Conservation (phyloP, 768 basidiomycete genomes). For the Mycena filopes region DNA sequence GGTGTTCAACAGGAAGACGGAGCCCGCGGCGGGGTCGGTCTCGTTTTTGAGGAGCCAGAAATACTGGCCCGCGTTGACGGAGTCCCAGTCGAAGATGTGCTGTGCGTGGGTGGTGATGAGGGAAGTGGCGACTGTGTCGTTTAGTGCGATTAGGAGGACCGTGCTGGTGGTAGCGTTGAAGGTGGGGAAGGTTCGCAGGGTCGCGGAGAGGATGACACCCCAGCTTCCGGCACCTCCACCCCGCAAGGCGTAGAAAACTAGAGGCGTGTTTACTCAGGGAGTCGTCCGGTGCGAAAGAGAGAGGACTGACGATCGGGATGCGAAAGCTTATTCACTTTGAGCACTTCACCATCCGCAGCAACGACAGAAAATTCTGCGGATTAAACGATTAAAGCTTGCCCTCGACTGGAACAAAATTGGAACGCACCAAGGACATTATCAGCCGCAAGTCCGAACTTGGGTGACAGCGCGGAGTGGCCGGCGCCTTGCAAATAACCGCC, state of each 20-base stretch:
- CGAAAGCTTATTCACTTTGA: too few species aligned
- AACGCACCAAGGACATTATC: constrained; percentile 40
- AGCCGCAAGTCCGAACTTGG: constrained; percentile 37
- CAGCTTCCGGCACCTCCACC: constrained; percentile 46
- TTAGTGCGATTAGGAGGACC: constrained; percentile 27
- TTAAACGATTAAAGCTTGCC: too few species aligned
- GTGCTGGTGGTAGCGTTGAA: constrained; percentile 41
- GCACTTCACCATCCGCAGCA: too few species aligned
- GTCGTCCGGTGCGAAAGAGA: too few species aligned
- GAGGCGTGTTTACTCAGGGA: too few species aligned
- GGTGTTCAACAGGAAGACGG: constrained; percentile 36
- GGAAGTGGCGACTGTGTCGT: constrained; percentile 33
- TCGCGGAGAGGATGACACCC: constrained; percentile 49
- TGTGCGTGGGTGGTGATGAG: constrained; percentile 43
- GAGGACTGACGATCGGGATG: too few species aligned
- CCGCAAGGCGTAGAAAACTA: constrained; percentile 42
- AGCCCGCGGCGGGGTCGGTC: constrained; percentile 1
- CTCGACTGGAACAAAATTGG: neutral
- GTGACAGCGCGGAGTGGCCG: constrained; percentile 41
- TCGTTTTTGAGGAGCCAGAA: constrained; percentile 32
- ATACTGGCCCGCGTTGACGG: constrained; percentile 42
- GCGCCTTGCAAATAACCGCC: constrained; percentile 40
- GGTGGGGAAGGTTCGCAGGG: constrained; percentile 46
- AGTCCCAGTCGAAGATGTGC: constrained; percentile 49
- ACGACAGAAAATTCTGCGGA: too few species aligned